Base-by-base conservation (phyloP, 129 eudicot genomes). In the Scalesia atractyloides region DNA sequence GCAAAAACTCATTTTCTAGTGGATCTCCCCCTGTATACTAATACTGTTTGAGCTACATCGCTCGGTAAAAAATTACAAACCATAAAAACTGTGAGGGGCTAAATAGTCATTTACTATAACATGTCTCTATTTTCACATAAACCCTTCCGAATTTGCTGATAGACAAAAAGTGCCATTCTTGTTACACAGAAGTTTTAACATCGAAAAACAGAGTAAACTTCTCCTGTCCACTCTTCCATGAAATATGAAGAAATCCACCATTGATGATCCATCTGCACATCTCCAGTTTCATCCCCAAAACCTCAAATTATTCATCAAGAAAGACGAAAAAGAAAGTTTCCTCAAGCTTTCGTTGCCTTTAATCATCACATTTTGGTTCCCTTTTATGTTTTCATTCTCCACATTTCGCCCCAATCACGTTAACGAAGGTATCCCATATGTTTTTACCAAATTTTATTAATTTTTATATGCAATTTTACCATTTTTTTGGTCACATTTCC, bases 341-440 rank as follows among this genome's bases (percentile, higher is more conserved):
- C 48, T 74, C 63, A 84, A 83, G 67, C 85, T 92, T 15, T 81
- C 89, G 0, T 65, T 85, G 72, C 89, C 92, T 43, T 76, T 89
- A 48, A 78, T 87, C 65, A 67, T 87, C 78, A 82, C 89, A 30
- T 73, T 87, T 82, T 89, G 96, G 98, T 72, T 87, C 79, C 85
- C 81, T 14, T 69, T 84, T 53, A 56, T 90, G 68, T 66, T 87
- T 82, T 85, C 92, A n/a, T 87, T 84, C 75, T 86, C 90, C 48
- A 78, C 78, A 66, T 76, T 87, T 77, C 84, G 85, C 68, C 83
- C 89, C 62, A 84, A 86, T 70, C 79, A 76, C 51, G 88, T 85
- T 60, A 83, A 72, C 80, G 83, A 79, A 89, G 98, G 96, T 92
- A 79, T 26, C 34, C 41, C 43, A 5, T 3, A 30, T 3, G 1